Evolutionary conservation across 139 green algal genomes (phyloP).

Genomic region (Nannochloris sp.): DNA sequence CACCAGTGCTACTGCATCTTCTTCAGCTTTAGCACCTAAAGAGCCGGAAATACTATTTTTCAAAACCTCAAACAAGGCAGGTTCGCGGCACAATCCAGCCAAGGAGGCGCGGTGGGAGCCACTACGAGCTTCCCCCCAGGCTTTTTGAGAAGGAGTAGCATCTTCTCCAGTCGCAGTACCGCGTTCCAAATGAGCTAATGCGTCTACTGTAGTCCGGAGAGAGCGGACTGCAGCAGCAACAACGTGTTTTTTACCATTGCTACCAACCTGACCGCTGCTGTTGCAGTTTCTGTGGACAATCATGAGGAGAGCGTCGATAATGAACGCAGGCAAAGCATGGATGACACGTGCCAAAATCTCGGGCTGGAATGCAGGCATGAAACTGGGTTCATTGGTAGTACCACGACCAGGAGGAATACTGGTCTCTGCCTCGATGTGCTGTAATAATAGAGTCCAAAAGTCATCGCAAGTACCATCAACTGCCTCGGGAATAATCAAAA

Average conservation of each 20-base stretch:
- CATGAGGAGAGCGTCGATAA: slow-evolving; percentile 13
- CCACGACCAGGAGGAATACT: too few relatives aligned
- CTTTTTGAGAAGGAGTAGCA: slow-evolving; percentile 15
- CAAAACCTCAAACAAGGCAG: not conserved
- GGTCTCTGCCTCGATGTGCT: slow-evolving; percentile 9
- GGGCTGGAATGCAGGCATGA: slow-evolving; percentile 7
- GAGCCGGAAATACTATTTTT: not conserved
- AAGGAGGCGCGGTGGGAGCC: slow-evolving; percentile 10
- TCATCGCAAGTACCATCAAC: slow-evolving; percentile 19
- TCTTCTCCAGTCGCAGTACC: not conserved
- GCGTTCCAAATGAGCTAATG: slow-evolving; percentile 3
- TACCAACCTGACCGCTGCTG: too few relatives aligned
- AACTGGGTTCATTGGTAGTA: not conserved
- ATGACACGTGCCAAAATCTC: not conserved
- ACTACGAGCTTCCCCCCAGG: slow-evolving; percentile 6
- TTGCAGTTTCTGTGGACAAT: not conserved
- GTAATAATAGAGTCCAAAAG: slow-evolving; percentile 19
- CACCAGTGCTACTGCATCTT: not conserved
- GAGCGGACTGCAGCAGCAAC: not conserved
- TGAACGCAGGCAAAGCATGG: slow-evolving; percentile 3
- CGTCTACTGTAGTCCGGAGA: not conserved
- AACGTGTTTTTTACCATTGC: not conserved
- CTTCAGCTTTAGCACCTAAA: not conserved
- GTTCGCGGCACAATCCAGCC: slow-evolving; percentile 6
- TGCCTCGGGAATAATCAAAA: not conserved